A percentile compares a stretch with the other conserved stretches of the same genome.
phyloP scores from a whole-genome alignment of 345 rosid species.

The Eucalyptus decipiens region DNA sequence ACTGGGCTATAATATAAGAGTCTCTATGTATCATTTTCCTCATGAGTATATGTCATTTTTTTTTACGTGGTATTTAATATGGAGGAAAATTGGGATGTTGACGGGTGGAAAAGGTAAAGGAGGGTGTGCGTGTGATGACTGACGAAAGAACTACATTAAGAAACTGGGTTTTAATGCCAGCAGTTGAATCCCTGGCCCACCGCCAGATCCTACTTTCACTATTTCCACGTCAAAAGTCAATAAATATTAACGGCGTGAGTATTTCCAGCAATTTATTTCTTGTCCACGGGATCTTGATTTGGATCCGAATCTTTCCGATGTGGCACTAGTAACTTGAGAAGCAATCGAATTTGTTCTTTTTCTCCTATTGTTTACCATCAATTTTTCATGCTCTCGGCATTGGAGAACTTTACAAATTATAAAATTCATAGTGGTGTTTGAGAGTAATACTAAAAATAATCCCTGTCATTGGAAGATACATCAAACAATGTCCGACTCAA shows the following conservation, averaged over 20 bases:
- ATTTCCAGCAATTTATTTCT: neutral
- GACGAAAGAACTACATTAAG: neutral
- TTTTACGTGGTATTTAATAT: neutral
- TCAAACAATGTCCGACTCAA: rapidly evolving
- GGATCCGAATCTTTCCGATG: neutral
- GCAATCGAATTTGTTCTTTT: neutral
- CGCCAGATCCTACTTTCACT: neutral
- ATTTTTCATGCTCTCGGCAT: neutral
- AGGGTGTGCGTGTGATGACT: neutral
- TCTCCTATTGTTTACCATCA: neutral
- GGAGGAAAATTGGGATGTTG: neutral
- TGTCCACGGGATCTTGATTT: neutral
- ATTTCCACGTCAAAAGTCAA: neutral
- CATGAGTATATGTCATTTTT: neutral
- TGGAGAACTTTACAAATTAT: neutral
- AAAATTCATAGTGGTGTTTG: neutral
- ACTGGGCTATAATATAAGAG: neutral
- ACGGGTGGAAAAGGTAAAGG: neutral
- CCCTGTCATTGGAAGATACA: neutral
- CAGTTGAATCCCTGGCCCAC: neutral
- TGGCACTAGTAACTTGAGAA: neutral
- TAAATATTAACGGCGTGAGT: neutral
- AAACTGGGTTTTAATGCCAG: neutral
- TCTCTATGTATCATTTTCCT: neutral
- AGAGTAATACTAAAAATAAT: neutral